Conservation (phyloP, 2,329 filamentous ascomycete genomes). For the Leptosphaerulina australis region DNA sequence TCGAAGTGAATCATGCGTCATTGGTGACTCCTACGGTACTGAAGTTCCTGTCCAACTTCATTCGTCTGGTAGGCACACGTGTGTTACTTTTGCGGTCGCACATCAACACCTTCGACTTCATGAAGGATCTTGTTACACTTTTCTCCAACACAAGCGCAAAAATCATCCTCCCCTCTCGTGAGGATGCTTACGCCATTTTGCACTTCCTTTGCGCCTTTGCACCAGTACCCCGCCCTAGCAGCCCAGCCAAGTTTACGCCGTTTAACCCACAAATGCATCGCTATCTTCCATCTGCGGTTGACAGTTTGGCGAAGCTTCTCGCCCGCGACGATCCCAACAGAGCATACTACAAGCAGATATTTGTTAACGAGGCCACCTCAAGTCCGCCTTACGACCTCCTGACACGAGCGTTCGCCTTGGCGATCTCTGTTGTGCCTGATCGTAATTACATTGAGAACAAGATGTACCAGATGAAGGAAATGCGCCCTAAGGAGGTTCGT, state of each 20-base stretch:
- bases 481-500: conserved; percentile 50
- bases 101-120: conserved; percentile 88
- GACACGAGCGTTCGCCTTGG: conserved; percentile 83
- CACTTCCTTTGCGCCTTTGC: conserved; percentile 92
- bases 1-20: conserved; percentile 73
- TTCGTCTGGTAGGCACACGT: conserved; percentile 85
- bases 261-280: conserved; percentile 83
- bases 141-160: conserved; percentile 85
- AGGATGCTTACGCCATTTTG: conserved; percentile 84
- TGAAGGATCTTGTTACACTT: conserved; percentile 91
- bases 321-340: conserved; percentile 94
- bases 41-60: conserved; percentile 81
- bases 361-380: conserved; percentile 71
- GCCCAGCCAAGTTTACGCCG: conserved; percentile 71
- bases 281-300: conserved; percentile 87
- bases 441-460: conserved; percentile 59
- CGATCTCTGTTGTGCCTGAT: conserved; percentile 84
- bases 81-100: conserved; percentile 84
- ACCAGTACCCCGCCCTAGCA: conserved; percentile 72
- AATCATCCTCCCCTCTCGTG: conserved; percentile 80
- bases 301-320: conserved; percentile 87
- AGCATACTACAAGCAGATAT: conserved; percentile 80
- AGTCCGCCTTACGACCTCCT: conserved; percentile 76
- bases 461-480: conserved; percentile 49
- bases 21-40: conserved; percentile 79